These are phyloP conservation scores for Trichophyton mentagrophytes DNA, from an alignment of 2,329 filamentous ascomycete genomes.

Conservation along the genomic window DNA sequence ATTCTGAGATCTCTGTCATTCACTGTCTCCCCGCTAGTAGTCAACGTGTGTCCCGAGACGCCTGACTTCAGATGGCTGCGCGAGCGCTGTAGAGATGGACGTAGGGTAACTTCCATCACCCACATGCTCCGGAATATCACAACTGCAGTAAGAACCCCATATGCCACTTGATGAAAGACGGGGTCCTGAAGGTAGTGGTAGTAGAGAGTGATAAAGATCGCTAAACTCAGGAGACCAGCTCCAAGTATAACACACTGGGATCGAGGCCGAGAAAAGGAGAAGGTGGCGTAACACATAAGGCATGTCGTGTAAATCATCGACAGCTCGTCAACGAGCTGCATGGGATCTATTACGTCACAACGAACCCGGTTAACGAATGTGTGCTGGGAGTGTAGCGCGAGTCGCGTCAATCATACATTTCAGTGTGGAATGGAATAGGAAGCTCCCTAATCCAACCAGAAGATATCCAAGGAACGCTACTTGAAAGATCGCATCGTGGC, in stretches of 20 bases:
- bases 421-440: conserved; percentile 51
- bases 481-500: conserved; percentile 63
- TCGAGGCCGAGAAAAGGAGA: conserved; percentile 52
- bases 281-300: conserved; percentile 59
- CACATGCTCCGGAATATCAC: conserved; percentile 63
- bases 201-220: conserved; percentile 61
- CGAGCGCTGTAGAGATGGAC: conserved; percentile 43
- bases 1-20: conserved; percentile 46
- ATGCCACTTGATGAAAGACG: conserved; percentile 69
- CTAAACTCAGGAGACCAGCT: conserved; percentile 42
- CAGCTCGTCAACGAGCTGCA: conserved; percentile 58
- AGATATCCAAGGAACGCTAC: conserved; percentile 52
- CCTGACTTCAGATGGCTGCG: conserved; percentile 35
- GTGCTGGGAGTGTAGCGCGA: neutral
- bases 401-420: conserved; percentile 37
- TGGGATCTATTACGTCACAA: conserved; percentile 40
- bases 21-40: conserved; percentile 33
- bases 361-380: conserved; percentile 15
- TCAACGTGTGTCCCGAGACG: conserved; percentile 19
- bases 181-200: conserved; percentile 77
- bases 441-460: conserved; percentile 48
- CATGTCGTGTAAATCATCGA: conserved; percentile 63
- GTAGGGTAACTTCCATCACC: conserved; percentile 57
- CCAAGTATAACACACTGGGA: conserved; percentile 44
- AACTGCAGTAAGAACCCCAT: conserved; percentile 56